These are phyloP conservation scores for Mycena epipterygia DNA, from an alignment of 768 basidiomycete species.

Conservation along the genomic window DNA sequence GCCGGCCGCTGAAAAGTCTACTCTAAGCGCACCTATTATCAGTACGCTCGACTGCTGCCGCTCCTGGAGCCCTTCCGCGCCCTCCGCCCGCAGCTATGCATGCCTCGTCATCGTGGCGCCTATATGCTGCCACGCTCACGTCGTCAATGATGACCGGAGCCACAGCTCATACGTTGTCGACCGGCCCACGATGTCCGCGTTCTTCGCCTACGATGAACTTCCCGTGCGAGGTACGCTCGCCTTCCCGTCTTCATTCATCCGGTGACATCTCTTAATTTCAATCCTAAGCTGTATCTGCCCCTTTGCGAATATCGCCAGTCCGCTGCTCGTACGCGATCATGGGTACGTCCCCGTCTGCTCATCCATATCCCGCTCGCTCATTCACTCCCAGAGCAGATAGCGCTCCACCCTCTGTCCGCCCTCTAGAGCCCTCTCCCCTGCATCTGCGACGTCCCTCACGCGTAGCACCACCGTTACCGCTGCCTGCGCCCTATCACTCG, in stretches of 20 bases:
- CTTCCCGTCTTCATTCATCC: neutral
- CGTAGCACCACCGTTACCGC: neutral
- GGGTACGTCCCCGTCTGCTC: neutral
- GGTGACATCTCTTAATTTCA: neutral
- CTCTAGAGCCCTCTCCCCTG: neutral
- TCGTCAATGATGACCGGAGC: neutral
- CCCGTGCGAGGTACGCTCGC: slow-evolving; percentile 2
- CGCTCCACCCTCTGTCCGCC: neutral
- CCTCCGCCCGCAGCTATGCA: neutral
- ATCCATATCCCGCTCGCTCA: neutral
- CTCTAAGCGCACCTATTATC: no score
- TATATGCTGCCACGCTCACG: neutral
- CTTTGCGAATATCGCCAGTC: slow-evolving; percentile 1
- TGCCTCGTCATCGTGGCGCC: neutral
- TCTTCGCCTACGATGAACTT: neutral
- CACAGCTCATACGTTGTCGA: neutral
- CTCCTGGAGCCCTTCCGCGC: neutral
- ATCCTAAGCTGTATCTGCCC: neutral
- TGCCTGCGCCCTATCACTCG: neutral
- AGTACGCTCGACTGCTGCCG: neutral
- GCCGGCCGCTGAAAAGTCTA: no score
- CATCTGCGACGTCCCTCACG: neutral
- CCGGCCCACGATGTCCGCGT: neutral
- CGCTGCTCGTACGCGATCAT: neutral
- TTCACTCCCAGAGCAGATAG: no score